A percentile compares a stretch with the other conserved stretches of the same genome.
These are phyloP conservation scores for Mortierella sp. DNA, from an alignment of 371 early-diverging fungal genomes.

Conservation along the genomic window DNA sequence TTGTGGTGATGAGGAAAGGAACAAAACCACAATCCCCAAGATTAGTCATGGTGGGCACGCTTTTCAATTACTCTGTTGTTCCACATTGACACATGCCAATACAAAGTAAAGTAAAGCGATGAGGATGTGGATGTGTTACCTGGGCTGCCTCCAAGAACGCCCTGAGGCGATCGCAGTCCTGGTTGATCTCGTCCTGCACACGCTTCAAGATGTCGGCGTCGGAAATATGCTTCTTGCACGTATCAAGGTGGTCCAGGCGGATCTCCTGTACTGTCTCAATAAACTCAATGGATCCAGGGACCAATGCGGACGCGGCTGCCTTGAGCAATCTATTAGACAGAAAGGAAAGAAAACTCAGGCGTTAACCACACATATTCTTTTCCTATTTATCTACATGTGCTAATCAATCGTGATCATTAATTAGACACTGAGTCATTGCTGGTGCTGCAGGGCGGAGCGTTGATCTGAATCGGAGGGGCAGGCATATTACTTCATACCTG, in stretches of 20 bases:
- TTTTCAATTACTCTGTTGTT: not conserved
- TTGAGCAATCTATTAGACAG: slow-evolving; percentile 34
- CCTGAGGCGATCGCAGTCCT: slow-evolving; percentile 83
- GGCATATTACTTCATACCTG: slow-evolving; percentile 14
- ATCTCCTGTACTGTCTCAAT: slow-evolving; percentile 85
- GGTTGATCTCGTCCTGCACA: slow-evolving; percentile 71
- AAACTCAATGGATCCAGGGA: slow-evolving; percentile 46
- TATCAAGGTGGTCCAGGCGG: slow-evolving; percentile 83
- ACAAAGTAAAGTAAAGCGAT: not conserved
- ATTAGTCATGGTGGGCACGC: not conserved
- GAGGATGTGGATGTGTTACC: slow-evolving; percentile 60
- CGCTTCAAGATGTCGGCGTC: slow-evolving; percentile 66
- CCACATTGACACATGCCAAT: not conserved
- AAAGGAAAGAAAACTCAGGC: not conserved
- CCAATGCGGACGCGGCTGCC: slow-evolving; percentile 47
- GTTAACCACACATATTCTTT: not conserved
- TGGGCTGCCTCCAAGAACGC: slow-evolving; percentile 95
- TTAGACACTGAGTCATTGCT: not conserved
- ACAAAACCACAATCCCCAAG: not conserved
- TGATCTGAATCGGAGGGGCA: not conserved
- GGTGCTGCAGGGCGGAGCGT: not conserved
- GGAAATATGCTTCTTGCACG: slow-evolving; percentile 72
- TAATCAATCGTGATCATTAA: not conserved
- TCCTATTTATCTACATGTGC: not conserved
- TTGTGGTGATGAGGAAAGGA: not conserved